Base-by-base conservation (phyloP, 495 filamentous ascomycete species). In the Xylaria flabelliformis region DNA sequence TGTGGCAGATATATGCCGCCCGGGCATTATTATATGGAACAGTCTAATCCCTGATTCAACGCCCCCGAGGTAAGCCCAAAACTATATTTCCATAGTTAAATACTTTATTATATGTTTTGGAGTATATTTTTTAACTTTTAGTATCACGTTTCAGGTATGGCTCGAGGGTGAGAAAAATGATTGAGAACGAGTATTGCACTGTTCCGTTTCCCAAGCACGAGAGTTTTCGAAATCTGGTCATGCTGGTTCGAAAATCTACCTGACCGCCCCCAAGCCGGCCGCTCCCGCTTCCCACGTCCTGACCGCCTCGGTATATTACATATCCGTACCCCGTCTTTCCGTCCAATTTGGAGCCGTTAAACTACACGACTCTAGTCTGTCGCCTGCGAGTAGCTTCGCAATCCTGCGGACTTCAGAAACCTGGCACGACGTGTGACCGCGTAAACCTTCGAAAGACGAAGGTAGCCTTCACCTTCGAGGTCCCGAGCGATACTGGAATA, bases 11-110 rank as follows among this genome's bases (percentile, higher is more conserved):
- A 74, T 78, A 66, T 74, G 75, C 56, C 71, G 77, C 50, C 80
- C 79, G n/a, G 71, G 72, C 7, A 69, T 80, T 24, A 63, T 82
- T 15, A 80, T 82, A 29, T 80, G 79, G 76, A 59, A 76, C 32
- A 66, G 19, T 6, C 13, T 32, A 44, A 19, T 6, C 44, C 56
- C 34, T 34, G 15, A 39, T 59, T 0, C 8, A 29, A 42, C 48
- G 48, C 3, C 65, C 26, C 9, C 3, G 34, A 55, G 48, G 65
- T 68, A 56, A 56, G 65, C 21, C 34, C 50, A 41, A 68, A 68
- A 41, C 24, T 44, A 44, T 56, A 24, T 44, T 58, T 58, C 48
- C 17, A 58, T 7, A 67, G 5, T 19, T 42, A 41, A 64, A 21
- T 42, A 39, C 58, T 39, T 58, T 56, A 53, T 19, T 34, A 21